Base-by-base conservation (phyloP, 1,139 yeast genomes). In the Casaregolazyma lundiana region DNA sequence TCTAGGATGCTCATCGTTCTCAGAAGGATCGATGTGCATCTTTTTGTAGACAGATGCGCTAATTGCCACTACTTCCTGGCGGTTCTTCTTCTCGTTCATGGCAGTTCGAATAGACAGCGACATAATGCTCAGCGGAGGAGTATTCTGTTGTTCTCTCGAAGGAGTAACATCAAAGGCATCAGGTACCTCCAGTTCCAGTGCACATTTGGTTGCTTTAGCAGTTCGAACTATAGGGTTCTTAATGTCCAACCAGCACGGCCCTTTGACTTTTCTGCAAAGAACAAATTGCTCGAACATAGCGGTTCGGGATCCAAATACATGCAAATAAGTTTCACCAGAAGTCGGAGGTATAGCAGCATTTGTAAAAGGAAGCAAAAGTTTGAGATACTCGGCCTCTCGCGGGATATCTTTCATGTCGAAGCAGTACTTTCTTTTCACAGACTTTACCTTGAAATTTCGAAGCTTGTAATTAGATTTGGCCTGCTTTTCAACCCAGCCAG, bases 241-340 rank as follows among this genome's bases (percentile, higher is more conserved):
- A 43, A 94, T 72, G 46, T 84, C 84, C 45, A 92, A 70, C 98
- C 98, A 92, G 62, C 98, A 89, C 1, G 99, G 99, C 4, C 99
- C 99, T 96, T 89, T 89, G 37, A 92, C 75, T 54, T 84, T 81
- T 56, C 86, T 76, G 62, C 84, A 87, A 24, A 89, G 62, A 9
- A 88, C 95, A 67, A 92, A 88, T 11, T 88, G 76, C 67, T 92
- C 98, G 65, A 92, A 89, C 35, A 87, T 72, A 49, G 76, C 75
- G 2, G 94, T 68, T 50, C 75, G 78, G 3, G 88, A 73, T 41
- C 98, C 98, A 68, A 90, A 89, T 3, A 88, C 87, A 50, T 78
- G 84, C 18, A 75, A 70, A 61, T 86, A 90, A 0, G 95, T 85
- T 45, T 78, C 81, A 49, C 97, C 96, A 51, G 40, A 26, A 43